Base-by-base conservation (phyloP, 2,329 filamentous ascomycete species). In the Pseudogymnoascus sp. region DNA sequence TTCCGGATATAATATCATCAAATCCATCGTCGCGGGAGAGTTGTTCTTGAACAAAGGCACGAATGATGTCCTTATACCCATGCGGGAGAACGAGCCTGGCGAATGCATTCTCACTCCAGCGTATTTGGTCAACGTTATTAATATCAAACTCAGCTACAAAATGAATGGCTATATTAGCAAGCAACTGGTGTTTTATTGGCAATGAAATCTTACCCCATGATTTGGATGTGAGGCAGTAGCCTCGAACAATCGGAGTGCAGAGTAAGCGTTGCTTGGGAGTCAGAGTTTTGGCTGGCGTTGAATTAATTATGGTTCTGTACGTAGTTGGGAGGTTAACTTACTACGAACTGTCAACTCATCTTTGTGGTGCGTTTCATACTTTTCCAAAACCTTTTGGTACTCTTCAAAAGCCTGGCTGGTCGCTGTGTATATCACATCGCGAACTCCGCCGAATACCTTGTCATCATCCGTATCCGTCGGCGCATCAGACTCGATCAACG, bases 1-100 rank as follows among this genome's bases (percentile, higher is more conserved):
- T 82, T 58, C 79, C 80, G 8, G 74, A 74, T 67, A 82, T 81
- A 62, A 82, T 73, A 64, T 82, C 80, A 71, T 82, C 79, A 63
- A 82, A 82, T 7, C 66, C 69, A 27, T 70, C 71, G 21, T 67
- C 61, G 12, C 74, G 69, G 35, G 76, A 75, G 42, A 78, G 73
- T 69, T 82, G 79, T 4, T 75, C 76, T 69, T 80, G 74, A 1
- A 78, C 79, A 60, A 82, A 80, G 1, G 79, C 78, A 5, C 78
- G 73, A 65, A 82, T 77, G 8, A 83, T 73, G 39, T 81, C 77
- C 69, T 83, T 83, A 60, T 80, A 75, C 29, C 78, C 77, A 1
- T 74, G 66, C 0, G 78, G 77, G 25, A 83, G 73, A 8, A 82
- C 80, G 2, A 83, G 77, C 2, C 73, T 76, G 39, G 75, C 70